Conservation (phyloP, 2,329 filamentous ascomycete genomes). For the Alternaria brassicae region DNA sequence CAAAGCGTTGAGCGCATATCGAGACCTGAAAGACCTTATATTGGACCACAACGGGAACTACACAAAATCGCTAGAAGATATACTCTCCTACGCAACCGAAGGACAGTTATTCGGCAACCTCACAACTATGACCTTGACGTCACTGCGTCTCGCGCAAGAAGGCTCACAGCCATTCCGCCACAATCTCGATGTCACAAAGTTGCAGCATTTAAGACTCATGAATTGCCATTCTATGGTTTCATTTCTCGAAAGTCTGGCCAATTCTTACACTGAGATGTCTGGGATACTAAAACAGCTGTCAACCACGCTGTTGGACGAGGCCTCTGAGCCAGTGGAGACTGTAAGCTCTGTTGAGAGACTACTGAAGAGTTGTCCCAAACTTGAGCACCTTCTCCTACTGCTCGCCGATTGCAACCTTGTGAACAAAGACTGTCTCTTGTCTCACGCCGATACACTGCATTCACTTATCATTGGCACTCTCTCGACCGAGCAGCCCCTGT, state of each 20-base stretch:
- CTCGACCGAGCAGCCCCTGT: neutral
- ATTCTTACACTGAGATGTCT: neutral
- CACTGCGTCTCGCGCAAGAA: neutral
- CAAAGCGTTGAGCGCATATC: neutral
- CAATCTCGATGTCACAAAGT: neutral
- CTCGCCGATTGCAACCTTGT: neutral
- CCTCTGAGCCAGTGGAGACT: neutral
- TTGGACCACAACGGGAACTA: rapidly evolving
- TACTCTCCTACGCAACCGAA: neutral
- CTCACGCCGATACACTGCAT: neutral
- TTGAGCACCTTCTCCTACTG: neutral
- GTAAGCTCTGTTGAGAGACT: neutral
- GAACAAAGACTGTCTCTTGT: neutral
- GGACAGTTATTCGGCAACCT: neutral
- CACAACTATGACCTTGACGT: neutral
- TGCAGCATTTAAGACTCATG: neutral
- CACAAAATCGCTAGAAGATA: neutral
- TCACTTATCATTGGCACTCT: neutral
- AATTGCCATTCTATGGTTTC: neutral
- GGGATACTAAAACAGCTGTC: neutral
- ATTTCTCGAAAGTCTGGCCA: neutral
- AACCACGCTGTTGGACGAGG: rapidly evolving
- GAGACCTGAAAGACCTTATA: neutral
- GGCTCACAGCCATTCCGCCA: neutral
- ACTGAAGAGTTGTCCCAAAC: neutral